Base-by-base conservation (phyloP, 2,329 filamentous ascomycete species). In the Claviceps sp. region DNA sequence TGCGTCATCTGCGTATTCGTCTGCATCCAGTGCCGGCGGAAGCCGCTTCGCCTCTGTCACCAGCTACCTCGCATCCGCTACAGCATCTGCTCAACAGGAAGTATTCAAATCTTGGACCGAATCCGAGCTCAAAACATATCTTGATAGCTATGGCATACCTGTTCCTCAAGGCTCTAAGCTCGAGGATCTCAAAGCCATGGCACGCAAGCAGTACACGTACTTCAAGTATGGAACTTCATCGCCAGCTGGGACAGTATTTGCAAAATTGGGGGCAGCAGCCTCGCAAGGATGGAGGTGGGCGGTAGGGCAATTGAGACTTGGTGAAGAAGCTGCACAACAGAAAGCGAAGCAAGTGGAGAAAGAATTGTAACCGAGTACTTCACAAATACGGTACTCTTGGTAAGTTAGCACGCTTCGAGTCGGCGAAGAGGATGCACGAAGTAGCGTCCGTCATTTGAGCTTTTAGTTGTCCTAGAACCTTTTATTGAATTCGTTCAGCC, bases 31-130 rank as follows among this genome's bases (percentile, higher is more conserved):
- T 11, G 73, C 75, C 24, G 79, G 81, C 30, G 81, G 80, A 26
- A 61, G 63, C 6, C 70, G 69, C 5, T 85, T 77, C 58, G 85
- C 85, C 16, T 84, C 84, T 3, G 81, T 81, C 9, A 90, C 85
- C 8, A 85, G 78, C 51, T 86, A 86, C 60, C 72, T 90, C 2
- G 70, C 82, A 9, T 71, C 80, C 54, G 80, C 81, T 30, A 87
- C 86, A 4, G 76, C 77, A 52, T 63, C 77, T 9, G 84, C 75
- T 47, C 88, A 87, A 71, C 72, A 80, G 47, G 73, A 68, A 24
- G 72, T 78, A 1, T 91, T 91, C 57, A 81, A 88, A 50, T 79
- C 78, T 1, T 91, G 86, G 86, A 85, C 76, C 52, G 76, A 81
- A 60, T 77, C 76, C 46, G 85, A 91, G 26, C 72, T 93, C 55